Percentiles rank a stretch among this genome's conserved stretches.
Evolutionary conservation across 1,139 yeast species (phyloP).

Genomic region (Zygoascus sp.): DNA sequence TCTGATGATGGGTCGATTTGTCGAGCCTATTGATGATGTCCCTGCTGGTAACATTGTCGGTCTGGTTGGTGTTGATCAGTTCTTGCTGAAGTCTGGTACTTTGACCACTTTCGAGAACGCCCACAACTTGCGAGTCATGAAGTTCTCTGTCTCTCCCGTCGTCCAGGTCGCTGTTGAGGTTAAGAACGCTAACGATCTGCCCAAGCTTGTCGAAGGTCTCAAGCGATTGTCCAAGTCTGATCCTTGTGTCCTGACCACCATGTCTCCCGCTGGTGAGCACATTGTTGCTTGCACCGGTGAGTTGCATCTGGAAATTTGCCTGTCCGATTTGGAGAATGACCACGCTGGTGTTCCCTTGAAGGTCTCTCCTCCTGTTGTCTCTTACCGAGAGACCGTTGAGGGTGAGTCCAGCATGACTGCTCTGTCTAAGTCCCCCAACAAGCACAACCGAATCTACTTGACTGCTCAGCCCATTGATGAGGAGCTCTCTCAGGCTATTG

Average conservation of each 20-base stretch:
- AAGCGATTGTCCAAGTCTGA: slow-evolving; percentile 99
- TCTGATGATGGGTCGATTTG: slow-evolving; percentile 98
- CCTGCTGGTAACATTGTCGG: slow-evolving; percentile 99
- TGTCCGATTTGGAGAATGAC: slow-evolving; percentile 93
- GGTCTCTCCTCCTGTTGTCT: slow-evolving; percentile 95
- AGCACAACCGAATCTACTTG: slow-evolving; percentile 99
- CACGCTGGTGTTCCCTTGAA: slow-evolving; percentile 99
- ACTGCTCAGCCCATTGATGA: slow-evolving; percentile 95
- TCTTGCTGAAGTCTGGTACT: slow-evolving; percentile 99
- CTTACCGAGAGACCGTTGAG: slow-evolving; percentile 98
- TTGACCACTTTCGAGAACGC: slow-evolving; percentile 94
- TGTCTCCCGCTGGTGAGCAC: slow-evolving; percentile 97
- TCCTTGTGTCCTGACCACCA: slow-evolving; percentile 91
- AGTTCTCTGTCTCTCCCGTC: slow-evolving; percentile 99
- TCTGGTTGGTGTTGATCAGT: slow-evolving; percentile 99
- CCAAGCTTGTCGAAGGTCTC: slow-evolving; percentile 99
- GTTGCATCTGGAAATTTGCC: slow-evolving; percentile 98
- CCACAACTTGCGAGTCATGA: slow-evolving; percentile 99
- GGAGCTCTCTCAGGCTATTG: slow-evolving; percentile 90
- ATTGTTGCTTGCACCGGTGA: slow-evolving; percentile 99
- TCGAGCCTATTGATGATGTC: slow-evolving; percentile 98
- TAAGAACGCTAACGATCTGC: slow-evolving; percentile 98
- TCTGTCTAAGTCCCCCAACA: slow-evolving; percentile 98
- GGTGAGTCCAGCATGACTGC: slow-evolving; percentile 93
- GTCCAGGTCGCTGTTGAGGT: slow-evolving; percentile 99